These are phyloP conservation scores for Claviceps pazoutovae DNA, from an alignment of 2,329 filamentous ascomycete species.

Conservation along the genomic window DNA sequence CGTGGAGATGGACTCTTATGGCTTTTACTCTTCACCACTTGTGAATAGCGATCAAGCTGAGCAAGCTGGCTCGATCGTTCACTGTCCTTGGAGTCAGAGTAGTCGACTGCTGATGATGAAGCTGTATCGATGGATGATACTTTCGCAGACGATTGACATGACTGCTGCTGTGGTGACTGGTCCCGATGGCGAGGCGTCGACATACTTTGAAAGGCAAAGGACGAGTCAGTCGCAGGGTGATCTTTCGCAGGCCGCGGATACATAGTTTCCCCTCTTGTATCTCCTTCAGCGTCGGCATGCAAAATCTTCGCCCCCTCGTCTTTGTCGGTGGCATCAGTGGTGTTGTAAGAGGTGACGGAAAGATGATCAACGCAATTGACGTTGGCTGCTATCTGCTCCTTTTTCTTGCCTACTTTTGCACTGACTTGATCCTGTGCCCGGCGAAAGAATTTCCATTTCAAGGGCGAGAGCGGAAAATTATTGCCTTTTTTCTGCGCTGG, in stretches of 20 bases:
- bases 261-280: conserved; percentile 35
- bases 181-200: not conserved
- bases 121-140: not conserved
- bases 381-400: conserved; percentile 29
- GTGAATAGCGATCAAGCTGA: conserved; percentile 76
- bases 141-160: not conserved
- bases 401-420: conserved; percentile 24
- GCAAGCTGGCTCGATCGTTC: conserved; percentile 45
- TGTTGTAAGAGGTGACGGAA: conserved; percentile 44
- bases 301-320: conserved; percentile 37
- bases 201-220: not conserved
- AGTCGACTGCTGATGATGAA: not conserved
- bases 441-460: conserved; percentile 51
- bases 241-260: conserved; percentile 13
- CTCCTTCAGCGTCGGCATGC: conserved; percentile 25
- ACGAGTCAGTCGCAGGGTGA: not conserved
- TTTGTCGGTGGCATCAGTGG: conserved; percentile 45
- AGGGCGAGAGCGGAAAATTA: conserved; percentile 40
- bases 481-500: conserved; percentile 37
- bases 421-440: conserved; percentile 33
- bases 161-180: not conserved
- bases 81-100: conserved; percentile 5
- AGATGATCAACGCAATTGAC: conserved; percentile 36
- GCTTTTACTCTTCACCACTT: conserved; percentile 58
- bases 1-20: conserved; percentile 54